Evolutionary conservation across 345 rosid genomes (phyloP), one percentile per base, ranked within the genome.

Genomic region (Abelmoschus esculentus): DNA sequence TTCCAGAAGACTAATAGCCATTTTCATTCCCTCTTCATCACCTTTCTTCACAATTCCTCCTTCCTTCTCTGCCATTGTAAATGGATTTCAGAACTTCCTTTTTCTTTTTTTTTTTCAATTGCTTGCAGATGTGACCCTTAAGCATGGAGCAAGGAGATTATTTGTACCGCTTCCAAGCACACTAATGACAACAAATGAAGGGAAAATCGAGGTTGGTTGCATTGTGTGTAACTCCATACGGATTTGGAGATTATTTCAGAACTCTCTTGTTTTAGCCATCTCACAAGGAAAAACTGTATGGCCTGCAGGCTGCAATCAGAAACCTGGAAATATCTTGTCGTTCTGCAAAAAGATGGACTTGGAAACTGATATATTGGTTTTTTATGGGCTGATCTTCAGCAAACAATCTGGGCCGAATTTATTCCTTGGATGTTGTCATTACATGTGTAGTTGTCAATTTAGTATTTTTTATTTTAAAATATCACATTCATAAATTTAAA

Each of bases 11-110:
- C 77, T 50, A 61, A 28, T 14, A 5, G 82, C 79, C 83, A 83
- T 56, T 56, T 73, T 76, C 26, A 76, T 52, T 32, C 86, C 85
- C 64, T 83, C 85, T 0, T 79, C 82, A 36, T 81, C 81, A 5
- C 86, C 85, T 47, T 56, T 76, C 74, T 77, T 61, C 12, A 81
- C 77, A 18, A 74, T 15, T 26, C 78, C 83, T 70, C 83, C 89
- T 65, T 81, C 85, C 83, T 72, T 85, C 74, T 78, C 81, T 49
- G 80, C 82, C 89, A 85, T 81, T 31, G 15, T 18, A 55, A 67
- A 18, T 70, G 67, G 68, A 55, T 36, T 50, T 67, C 19, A 42
- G 2, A 13, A 12, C 44, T 62, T 54, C 36, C n/a, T 53, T 40
- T 72, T 53, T 22, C 18, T 40, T 40, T 1, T 22, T 22, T 1